Conservation (phyloP, 768 basidiomycete genomes). For the Harrya chromipes region DNA sequence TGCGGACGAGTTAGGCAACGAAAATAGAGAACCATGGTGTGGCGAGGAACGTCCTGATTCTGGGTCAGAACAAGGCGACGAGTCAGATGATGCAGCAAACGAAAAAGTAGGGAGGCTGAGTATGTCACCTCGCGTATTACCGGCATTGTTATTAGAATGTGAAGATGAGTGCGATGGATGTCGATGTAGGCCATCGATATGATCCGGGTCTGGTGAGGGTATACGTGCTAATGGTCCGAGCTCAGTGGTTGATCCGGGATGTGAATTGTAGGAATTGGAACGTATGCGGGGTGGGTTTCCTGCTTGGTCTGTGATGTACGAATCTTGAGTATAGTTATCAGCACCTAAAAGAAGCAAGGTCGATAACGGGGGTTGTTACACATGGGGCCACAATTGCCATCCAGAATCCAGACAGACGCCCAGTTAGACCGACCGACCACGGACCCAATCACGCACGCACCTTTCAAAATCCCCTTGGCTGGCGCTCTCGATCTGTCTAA, state of each 20-base stretch:
- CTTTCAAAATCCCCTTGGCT: conserved; percentile 83
- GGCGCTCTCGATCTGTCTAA: conserved; percentile 64
- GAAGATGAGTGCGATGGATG: conserved; percentile 56
- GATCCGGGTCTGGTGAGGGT: conserved; percentile 80
- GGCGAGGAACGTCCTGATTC: conserved; percentile 36
- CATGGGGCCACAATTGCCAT: neutral
- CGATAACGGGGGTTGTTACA: neutral
- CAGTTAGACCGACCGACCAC: conserved; percentile 8
- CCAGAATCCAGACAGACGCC: neutral
- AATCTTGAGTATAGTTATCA: conserved; percentile 62
- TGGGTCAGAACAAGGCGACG: conserved; percentile 35
- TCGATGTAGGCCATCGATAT: conserved; percentile 82
- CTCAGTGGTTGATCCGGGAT: conserved; percentile 45
- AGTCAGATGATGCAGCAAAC: conserved; percentile 44
- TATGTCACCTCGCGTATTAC: conserved; percentile 27
- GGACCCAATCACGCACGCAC: conserved; percentile 28
- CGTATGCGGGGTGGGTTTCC: conserved; percentile 52
- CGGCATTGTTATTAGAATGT: conserved; percentile 26
- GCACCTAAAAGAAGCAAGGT: conserved; percentile 47
- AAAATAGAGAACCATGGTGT: conserved; percentile 54
- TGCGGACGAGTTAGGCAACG: conserved; percentile 85
- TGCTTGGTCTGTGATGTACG: conserved; percentile 42
- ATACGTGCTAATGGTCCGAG: conserved; percentile 78
- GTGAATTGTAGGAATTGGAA: conserved; percentile 79
- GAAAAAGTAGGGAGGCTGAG: conserved; percentile 54